Conservation (phyloP, 2,329 filamentous ascomycete genomes). For the Aspergillus calidoustus region DNA sequence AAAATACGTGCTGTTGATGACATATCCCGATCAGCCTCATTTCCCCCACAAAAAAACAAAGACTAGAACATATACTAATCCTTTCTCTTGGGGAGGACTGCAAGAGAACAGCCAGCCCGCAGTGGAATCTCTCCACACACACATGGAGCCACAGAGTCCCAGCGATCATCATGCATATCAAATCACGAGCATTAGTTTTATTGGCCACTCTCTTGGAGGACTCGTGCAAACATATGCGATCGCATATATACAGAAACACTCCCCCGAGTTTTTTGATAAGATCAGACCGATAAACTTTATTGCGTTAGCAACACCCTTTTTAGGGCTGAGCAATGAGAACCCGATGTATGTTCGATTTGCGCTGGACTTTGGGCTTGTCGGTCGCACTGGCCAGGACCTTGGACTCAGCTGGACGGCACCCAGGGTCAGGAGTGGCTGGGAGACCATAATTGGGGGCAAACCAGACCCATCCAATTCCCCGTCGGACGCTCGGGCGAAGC, state of each 20-base stretch:
- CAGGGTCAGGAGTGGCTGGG: conserved; percentile 83
- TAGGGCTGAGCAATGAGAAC: conserved; percentile 96
- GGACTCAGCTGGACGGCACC: conserved; percentile 93
- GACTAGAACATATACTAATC: conserved; percentile 52
- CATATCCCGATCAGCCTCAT: conserved; percentile 91
- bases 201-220: conserved; percentile 89
- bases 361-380: conserved; percentile 92
- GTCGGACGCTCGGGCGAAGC: conserved; percentile 81
- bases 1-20: conserved; percentile 85
- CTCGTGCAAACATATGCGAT: conserved; percentile 92
- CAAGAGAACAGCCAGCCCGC: conserved; percentile 21
- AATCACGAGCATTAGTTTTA: conserved; percentile 93
- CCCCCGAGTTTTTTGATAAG: conserved; percentile 82
- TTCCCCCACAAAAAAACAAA: conserved; percentile 67
- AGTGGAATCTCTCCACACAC: conserved; percentile 46
- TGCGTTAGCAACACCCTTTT: conserved; percentile 80
- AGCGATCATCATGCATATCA: conserved; percentile 64
- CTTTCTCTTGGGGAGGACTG: conserved; percentile 50
- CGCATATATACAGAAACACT: conserved; percentile 96
- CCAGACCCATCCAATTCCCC: conserved; percentile 61
- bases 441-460: conserved; percentile 80
- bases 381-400: conserved; percentile 93
- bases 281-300: conserved; percentile 93
- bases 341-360: conserved; percentile 97
- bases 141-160: conserved; percentile 49